phyloP scores from a whole-genome alignment of 1,284 basidiomycete genomes.

The Serendipita sp. region DNA sequence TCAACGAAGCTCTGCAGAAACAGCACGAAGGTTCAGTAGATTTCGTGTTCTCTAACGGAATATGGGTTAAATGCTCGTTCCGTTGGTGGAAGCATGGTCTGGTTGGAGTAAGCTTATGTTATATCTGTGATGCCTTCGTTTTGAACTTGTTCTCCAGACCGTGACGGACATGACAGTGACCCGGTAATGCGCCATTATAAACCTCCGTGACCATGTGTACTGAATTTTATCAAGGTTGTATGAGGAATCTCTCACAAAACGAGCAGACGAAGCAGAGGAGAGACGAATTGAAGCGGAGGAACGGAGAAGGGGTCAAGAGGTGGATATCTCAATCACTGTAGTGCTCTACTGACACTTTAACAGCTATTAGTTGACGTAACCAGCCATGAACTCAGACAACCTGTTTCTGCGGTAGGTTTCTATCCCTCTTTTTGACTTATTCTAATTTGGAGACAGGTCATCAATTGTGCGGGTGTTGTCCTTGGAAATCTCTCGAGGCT shows the following conservation, averaged over 20 bases:
- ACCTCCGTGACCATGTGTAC: not conserved
- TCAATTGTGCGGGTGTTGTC: not conserved
- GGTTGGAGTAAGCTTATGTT: not conserved
- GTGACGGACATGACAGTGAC: not conserved
- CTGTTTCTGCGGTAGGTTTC: not conserved
- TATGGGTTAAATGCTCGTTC: not conserved
- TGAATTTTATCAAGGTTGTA: not conserved
- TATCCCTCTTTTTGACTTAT: not conserved
- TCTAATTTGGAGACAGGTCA: not conserved
- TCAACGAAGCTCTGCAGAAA: not conserved
- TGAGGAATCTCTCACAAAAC: not conserved
- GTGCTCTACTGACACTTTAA: not conserved
- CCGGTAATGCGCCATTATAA: not conserved
- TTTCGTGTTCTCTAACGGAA: conserved; percentile 2
- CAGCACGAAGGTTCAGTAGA: not conserved
- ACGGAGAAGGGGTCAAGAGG: conserved; percentile 2
- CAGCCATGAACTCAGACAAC: not conserved
- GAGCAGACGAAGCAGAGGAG: conserved; percentile 1
- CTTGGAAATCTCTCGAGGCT: not conserved
- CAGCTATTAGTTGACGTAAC: conserved; percentile 4
- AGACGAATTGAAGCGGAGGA: not conserved
- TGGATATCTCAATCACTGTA: not conserved
- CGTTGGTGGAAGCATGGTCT: not conserved
- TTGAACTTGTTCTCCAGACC: not conserved
- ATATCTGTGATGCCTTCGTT: not conserved